Percentiles rank a stretch among this genome's conserved stretches.
These are phyloP conservation scores for Bonia amplexicaulis DNA, from an alignment of 176 grass and related monocot species.

Conservation along the genomic window DNA sequence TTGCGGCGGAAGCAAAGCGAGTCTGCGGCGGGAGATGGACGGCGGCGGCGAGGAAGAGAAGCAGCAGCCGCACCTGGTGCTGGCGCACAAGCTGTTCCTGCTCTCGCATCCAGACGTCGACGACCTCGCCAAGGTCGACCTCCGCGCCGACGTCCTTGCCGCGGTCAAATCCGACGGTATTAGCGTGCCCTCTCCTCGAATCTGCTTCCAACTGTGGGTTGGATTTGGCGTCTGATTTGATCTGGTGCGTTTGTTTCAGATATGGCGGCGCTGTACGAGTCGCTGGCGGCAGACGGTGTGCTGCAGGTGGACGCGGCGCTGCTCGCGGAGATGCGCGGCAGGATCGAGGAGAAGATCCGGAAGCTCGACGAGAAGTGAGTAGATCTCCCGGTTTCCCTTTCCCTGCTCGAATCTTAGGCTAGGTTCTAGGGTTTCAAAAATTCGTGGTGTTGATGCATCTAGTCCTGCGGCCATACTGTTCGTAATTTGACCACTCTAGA, in stretches of 20 bases:
- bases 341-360: slow-evolving; percentile 71
- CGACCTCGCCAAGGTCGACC: slow-evolving; percentile 87
- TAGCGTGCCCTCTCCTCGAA: not conserved
- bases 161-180: slow-evolving; percentile 77
- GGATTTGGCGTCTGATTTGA: not conserved
- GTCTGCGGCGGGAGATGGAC: slow-evolving; percentile 29
- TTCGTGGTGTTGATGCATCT: not conserved
- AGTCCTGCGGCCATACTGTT: not conserved
- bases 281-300: slow-evolving; percentile 49
- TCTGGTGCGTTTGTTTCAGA: slow-evolving; percentile 38
- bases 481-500: not conserved
- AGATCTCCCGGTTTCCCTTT: slow-evolving; percentile 27
- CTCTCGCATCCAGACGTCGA: slow-evolving; percentile 73
- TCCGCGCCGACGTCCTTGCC: slow-evolving; percentile 73
- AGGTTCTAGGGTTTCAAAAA: slow-evolving; percentile 17
- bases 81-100: slow-evolving; percentile 88
- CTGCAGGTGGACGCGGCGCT: slow-evolving; percentile 73
- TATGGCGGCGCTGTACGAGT: slow-evolving; percentile 80
- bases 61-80: slow-evolving; percentile 71
- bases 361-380: slow-evolving; percentile 95
- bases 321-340: slow-evolving; percentile 63
- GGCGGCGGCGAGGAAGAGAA: slow-evolving; percentile 55
- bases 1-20: slow-evolving; percentile 51
- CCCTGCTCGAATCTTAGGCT: not conserved
- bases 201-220: not conserved